Evolutionary conservation across 2,329 filamentous ascomycete genomes (phyloP), one percentile per base, ranked within the genome.

Genomic region (Bertia moriformis): DNA sequence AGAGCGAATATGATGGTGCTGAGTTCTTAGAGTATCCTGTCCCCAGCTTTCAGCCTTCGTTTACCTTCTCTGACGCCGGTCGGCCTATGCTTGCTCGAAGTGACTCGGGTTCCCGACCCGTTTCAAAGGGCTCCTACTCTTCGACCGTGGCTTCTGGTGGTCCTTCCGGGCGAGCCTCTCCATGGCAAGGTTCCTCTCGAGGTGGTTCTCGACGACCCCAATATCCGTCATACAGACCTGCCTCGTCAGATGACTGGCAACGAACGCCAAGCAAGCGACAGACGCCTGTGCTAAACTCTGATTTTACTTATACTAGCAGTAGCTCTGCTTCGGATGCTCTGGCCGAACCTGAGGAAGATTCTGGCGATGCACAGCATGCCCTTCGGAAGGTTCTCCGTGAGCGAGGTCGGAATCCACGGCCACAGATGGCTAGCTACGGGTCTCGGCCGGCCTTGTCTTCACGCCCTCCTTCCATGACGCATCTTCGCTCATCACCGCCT

Each of bases 331-430:
- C 43, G 39, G 41, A 37, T 24, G 47, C 48, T 22, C 50, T 48
- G 5, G 38, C 50, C 18, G 46, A 50, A 32, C 49, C 52, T 22
- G 46, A 48, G 24, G 49, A 51, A 13, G 50, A 55, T 18, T 42
- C 44, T 18, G 57, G 57, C 2, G 56, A 66, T 50, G 64, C 63
- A 15, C 61, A 65, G 43, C 58, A 63, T 46, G 63, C 63, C 4
- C 50, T 67, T 20, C 59, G 62, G 24, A 58, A 65, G 42, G 58
- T 67, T 3, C 52, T 66, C 14, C 56, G 57, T 42, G 51, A 51
- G 39, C 46, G 49, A 14, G 37, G 39, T 15, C 39, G 43, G 40
- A 43, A 44, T 38, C 17, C 42, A 42, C 14, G 39, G 37, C 3
- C 33, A 19, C 38, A 22, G 29, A 46, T 35, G 41, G 38, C 7